Conservation (phyloP, 2,329 filamentous ascomycete genomes). For the Alternaria angustiovoidea region DNA sequence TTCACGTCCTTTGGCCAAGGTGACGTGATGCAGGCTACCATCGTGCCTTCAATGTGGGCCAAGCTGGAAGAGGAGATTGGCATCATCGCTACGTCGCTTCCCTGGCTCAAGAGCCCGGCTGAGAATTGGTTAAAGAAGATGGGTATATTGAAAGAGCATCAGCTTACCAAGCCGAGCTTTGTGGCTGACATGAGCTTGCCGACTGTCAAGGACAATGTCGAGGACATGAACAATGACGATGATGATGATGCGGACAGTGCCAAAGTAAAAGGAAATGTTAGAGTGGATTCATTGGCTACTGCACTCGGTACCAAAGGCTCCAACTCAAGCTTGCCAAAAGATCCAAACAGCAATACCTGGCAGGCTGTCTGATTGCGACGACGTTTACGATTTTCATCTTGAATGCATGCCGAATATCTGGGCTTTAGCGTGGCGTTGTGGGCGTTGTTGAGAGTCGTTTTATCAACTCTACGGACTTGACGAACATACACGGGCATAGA, state of each 20-base stretch:
- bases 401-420: slow-evolving; percentile 1
- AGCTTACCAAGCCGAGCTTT: slow-evolving; percentile 29
- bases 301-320: slow-evolving; percentile 20
- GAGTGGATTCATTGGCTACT: slow-evolving; percentile 27
- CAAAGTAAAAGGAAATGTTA: slow-evolving; percentile 13
- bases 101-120: slow-evolving; percentile 32
- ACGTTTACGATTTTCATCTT: background rate
- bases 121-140: slow-evolving; percentile 30
- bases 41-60: slow-evolving; percentile 33
- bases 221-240: slow-evolving; percentile 17
- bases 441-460: background rate
- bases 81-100: slow-evolving; percentile 38
- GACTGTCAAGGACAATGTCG: slow-evolving; percentile 6
- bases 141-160: slow-evolving; percentile 28
- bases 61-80: slow-evolving; percentile 39
- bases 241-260: slow-evolving; percentile 15
- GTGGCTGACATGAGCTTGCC: slow-evolving; percentile 22
- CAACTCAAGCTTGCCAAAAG: slow-evolving; percentile 2
- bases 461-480: background rate
- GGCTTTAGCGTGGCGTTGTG: slow-evolving; percentile 10
- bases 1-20: slow-evolving; percentile 33
- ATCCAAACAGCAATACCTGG: background rate
- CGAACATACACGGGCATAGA: background rate
- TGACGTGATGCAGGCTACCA: slow-evolving; percentile 36
- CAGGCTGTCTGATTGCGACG: slow-evolving; percentile 8